Conservation (phyloP, 2,329 filamentous ascomycete genomes). For the Esteya vermicola region DNA sequence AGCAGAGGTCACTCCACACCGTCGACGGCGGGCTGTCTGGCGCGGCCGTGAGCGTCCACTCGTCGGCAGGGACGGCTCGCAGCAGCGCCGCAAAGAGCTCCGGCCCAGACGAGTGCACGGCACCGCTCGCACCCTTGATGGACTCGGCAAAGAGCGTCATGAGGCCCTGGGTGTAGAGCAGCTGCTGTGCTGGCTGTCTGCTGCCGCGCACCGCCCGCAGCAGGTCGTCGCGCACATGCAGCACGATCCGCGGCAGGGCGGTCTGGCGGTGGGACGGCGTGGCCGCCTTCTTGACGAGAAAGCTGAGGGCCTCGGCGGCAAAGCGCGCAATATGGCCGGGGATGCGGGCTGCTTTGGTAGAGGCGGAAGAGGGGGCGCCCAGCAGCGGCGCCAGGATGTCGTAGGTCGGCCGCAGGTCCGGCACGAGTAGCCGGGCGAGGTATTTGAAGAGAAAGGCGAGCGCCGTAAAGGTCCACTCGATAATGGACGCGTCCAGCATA, state of each 20-base stretch:
- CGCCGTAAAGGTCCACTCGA: constrained; percentile 94
- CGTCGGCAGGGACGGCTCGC: constrained; percentile 33
- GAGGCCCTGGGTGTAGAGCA: constrained; percentile 69
- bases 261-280: constrained; percentile 55
- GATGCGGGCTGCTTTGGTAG: too few relatives aligned
- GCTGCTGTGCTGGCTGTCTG: constrained; percentile 18
- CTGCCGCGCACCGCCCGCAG: constrained; percentile 10
- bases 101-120: constrained; percentile 44
- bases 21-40: constrained; percentile 9
- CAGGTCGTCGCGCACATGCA: constrained; percentile 59
- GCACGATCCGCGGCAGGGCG: constrained; percentile 56
- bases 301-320: constrained; percentile 88
- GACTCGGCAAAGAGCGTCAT: constrained; percentile 90
- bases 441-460: constrained; percentile 97
- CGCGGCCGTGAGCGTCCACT: constrained; percentile 29
- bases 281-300: constrained; percentile 79
- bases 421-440: constrained; percentile 71
- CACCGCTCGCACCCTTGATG: constrained; percentile 46
- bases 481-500: constrained; percentile 69
- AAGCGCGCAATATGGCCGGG: constrained; percentile 84
- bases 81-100: constrained; percentile 38
- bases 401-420: constrained; percentile 73
- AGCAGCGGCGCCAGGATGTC: constrained; percentile 72
- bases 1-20: constrained; percentile 51
- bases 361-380: too few relatives aligned